Evolutionary conservation across 441 rosid genomes (phyloP), one percentile per base, ranked within the genome.

Genomic region (Gossypium schwendimanii): DNA sequence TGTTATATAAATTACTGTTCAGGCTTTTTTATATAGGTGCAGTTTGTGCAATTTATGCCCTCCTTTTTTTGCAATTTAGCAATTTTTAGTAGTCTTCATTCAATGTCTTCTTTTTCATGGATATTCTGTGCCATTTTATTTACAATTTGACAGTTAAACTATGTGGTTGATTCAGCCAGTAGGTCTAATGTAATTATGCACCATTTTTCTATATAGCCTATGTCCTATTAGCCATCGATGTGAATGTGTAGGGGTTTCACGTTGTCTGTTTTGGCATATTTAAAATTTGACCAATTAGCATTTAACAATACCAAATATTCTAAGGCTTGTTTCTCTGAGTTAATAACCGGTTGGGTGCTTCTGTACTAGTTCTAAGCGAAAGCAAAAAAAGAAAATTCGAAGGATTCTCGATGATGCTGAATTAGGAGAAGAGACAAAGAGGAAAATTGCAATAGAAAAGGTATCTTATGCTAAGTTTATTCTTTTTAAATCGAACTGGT

Each of bases 361-460:
- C 79, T 62, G 36, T 72, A 66, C 80, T 74, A 88, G 92, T 70
- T 76, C 83, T 60, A 94, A 84, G 93, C 89, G 84, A 82, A 92
- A 81, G 88, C 79, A 15, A 47, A 89, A 92, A 78, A 96, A 88
- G 94, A 91, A 84, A 81, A 94, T 94, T 65, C 90, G 99, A 53
- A 84, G 99, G 85, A 96, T 96, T 61, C 84, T 96, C 73, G 99
- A 96, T 80, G 99, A 96, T 83, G 86, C 98, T 75, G 99, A 96
- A 87, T 82, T 96, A 81, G 99, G 99, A 75, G 98, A 94, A 79
- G 98, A 94, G 73, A 96, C 99, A 17, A 92, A 89, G 85, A 89
- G 89, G 72, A 96, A 96, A 88, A 96, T 94, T 73, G 99, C 98
- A 67, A 91, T 96, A 39, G 99, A 96, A 86, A 94, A 96, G 95